These are phyloP conservation scores for Sanghuangporus sanghuang DNA, from an alignment of 1,284 basidiomycete genomes.

Conservation along the genomic window DNA sequence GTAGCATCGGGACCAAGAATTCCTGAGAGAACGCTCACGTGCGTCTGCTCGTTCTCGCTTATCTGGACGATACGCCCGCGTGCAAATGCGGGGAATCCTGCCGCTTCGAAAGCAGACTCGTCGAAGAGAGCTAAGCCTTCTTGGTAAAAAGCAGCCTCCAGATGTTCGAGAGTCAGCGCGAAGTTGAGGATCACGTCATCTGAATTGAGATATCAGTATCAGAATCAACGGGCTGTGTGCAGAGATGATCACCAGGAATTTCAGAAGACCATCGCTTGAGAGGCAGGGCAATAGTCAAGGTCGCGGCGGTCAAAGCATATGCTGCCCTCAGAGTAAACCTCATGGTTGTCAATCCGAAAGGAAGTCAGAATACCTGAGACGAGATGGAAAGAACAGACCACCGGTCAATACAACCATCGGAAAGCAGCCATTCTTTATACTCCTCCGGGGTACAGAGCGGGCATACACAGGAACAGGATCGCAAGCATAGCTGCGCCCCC, in stretches of 20 bases:
- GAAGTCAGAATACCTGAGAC: background rate
- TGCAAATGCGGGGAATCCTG: slow-evolving; percentile 38
- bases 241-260: background rate
- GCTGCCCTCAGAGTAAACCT: background rate
- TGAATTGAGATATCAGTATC: slow-evolving; percentile 9
- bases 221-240: background rate
- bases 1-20: slow-evolving; percentile 36
- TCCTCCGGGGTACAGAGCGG: too few species aligned
- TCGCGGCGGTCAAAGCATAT: background rate
- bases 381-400: background rate
- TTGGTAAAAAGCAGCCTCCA: slow-evolving; percentile 39
- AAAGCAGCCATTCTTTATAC: too few species aligned
- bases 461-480: too few species aligned
- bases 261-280: background rate
- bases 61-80: slow-evolving; percentile 43
- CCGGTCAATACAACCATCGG: too few species aligned
- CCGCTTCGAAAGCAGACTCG: slow-evolving; percentile 35
- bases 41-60: slow-evolving; percentile 45
- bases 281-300: background rate
- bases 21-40: slow-evolving; percentile 39
- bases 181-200: slow-evolving; percentile 41
- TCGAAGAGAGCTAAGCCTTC: slow-evolving; percentile 36
- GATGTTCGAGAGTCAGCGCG: slow-evolving; percentile 55
- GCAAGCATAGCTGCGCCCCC: too few species aligned
- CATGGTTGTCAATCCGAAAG: background rate